Percentiles rank a stretch among this genome's conserved stretches.
phyloP scores from a whole-genome alignment of 371 early-diverging fungal species.

The Thermomucor indicae-seudaticae region DNA sequence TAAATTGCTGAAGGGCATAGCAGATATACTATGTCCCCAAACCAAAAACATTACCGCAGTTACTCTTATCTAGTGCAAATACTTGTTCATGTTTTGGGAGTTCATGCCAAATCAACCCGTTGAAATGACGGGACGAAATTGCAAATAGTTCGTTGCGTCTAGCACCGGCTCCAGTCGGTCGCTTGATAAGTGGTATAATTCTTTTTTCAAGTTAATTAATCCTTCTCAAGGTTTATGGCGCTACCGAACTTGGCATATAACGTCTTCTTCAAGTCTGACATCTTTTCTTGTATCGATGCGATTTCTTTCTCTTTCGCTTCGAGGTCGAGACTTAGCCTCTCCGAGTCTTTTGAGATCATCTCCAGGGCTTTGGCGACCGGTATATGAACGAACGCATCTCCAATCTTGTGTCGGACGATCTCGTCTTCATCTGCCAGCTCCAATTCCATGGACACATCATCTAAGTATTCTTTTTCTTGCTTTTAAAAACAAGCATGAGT shows the following conservation, averaged over 20 bases:
- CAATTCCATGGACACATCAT: conserved; percentile 86
- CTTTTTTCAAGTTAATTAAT: conserved; percentile 29
- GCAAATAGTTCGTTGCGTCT: too few species aligned
- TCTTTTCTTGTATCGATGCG: conserved; percentile 61
- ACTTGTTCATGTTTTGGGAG: too few species aligned
- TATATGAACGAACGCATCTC: conserved; percentile 85
- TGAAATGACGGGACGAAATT: too few species aligned
- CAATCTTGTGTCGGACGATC: conserved; percentile 78
- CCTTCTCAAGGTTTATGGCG: conserved; percentile 90
- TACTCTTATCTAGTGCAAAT: too few species aligned
- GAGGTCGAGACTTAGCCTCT: conserved; percentile 53
- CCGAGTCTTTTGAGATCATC: conserved; percentile 63
- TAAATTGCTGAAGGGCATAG: too few species aligned
- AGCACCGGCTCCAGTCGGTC: too few species aligned
- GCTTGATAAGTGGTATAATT: background rate
- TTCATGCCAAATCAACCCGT: too few species aligned
- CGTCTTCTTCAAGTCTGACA: conserved; percentile 80
- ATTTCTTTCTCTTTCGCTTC: conserved; percentile 66
- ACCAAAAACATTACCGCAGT: too few species aligned
- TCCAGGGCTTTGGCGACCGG: conserved; percentile 70
- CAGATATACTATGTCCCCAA: too few species aligned
- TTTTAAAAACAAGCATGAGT: conserved; percentile 10
- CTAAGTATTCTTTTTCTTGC: conserved; percentile 88
- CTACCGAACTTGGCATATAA: conserved; percentile 93
- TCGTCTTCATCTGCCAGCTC: conserved; percentile 94